Percentiles rank a stretch among this genome's conserved stretches.
These are phyloP conservation scores for Rhodomyrtus tomentosa DNA, from an alignment of 345 rosid genomes.

Conservation along the genomic window DNA sequence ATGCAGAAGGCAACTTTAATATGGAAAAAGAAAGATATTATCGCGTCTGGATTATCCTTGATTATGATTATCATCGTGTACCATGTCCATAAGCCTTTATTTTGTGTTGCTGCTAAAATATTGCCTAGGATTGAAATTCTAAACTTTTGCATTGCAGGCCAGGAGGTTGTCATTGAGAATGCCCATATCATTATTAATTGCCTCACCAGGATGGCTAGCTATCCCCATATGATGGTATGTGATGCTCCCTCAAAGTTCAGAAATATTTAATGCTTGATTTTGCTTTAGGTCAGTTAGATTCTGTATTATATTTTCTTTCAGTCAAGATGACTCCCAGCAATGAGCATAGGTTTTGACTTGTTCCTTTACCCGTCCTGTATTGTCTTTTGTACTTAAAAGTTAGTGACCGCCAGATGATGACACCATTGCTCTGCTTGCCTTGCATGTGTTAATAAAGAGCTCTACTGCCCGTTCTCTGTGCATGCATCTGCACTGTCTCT, in stretches of 20 bases:
- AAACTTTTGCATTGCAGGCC: conserved; percentile 33
- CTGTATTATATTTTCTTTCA: background rate
- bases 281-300: background rate
- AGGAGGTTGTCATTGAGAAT: conserved; percentile 47
- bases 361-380: background rate
- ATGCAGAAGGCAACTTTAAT: background rate
- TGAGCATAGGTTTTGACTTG: background rate
- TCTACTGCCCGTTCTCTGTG: background rate
- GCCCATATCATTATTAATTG: conserved; percentile 45
- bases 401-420: background rate
- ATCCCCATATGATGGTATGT: conserved; percentile 65
- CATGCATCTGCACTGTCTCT: background rate
- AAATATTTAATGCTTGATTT: background rate
- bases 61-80: background rate
- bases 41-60: background rate
- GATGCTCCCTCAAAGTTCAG: background rate
- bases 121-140: background rate
- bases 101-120: background rate
- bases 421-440: background rate
- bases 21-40: background rate
- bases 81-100: background rate
- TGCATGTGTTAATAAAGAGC: background rate
- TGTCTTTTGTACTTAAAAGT: background rate
- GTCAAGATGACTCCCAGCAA: background rate
- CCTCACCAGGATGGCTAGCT: conserved; percentile 35